Evolutionary conservation across 768 basidiomycete species (phyloP).

Genomic region (Boletus speciosus): DNA sequence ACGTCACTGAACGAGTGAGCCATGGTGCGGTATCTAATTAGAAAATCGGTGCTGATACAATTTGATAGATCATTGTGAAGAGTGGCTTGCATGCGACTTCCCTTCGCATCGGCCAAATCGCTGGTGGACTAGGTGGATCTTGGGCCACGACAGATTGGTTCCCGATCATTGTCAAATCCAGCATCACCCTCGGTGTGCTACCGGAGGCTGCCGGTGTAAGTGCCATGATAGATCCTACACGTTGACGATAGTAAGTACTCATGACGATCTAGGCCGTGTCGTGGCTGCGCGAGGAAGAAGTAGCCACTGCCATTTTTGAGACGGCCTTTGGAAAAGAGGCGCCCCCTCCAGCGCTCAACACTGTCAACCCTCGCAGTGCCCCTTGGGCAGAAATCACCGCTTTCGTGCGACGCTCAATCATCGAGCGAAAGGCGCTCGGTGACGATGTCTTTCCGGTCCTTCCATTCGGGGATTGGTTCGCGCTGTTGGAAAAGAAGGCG

Average conservation of each 20-base stretch:
- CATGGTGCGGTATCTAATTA: not conserved
- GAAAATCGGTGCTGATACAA: not conserved
- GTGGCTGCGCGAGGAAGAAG: slow-evolving; percentile 43
- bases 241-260: not conserved
- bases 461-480: slow-evolving; percentile 35
- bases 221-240: not conserved
- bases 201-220: slow-evolving; percentile 35
- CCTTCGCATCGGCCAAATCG: slow-evolving; percentile 46
- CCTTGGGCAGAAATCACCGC: slow-evolving; percentile 32
- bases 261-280: slow-evolving; percentile 31
- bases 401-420: slow-evolving; percentile 18
- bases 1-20: slow-evolving; percentile 37
- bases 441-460: slow-evolving; percentile 27
- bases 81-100: slow-evolving; percentile 36
- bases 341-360: slow-evolving; percentile 29
- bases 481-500: slow-evolving; percentile 20
- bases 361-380: slow-evolving; percentile 38
- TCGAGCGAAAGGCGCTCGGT: slow-evolving; percentile 4
- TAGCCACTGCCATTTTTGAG: slow-evolving; percentile 33
- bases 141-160: slow-evolving; percentile 49
- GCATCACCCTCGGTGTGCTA: slow-evolving; percentile 26
- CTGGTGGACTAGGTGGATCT: slow-evolving; percentile 38
- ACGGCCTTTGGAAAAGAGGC: slow-evolving; percentile 17
- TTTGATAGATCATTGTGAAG: slow-evolving; percentile 33
- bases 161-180: slow-evolving; percentile 39